Percentiles rank a stretch among this genome's conserved stretches.
Conservation (phyloP, 2,329 filamentous ascomycete genomes). For the Penicillium sp. region DNA sequence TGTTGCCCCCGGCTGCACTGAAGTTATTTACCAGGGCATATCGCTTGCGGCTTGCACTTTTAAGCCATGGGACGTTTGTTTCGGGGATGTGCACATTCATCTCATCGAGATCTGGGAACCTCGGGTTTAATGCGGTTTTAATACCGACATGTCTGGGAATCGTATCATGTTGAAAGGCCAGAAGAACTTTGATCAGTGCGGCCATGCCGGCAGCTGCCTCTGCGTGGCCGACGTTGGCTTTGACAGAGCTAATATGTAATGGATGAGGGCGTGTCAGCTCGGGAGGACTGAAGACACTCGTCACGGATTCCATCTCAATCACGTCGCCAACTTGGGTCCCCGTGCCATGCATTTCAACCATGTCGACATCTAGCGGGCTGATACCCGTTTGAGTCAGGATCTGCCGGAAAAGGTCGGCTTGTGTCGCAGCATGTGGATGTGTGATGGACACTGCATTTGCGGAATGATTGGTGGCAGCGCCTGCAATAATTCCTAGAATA, state of each 20-base stretch:
- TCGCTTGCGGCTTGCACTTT: constrained; percentile 25
- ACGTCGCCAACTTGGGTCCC: constrained; percentile 48
- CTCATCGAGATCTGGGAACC: constrained; percentile 38
- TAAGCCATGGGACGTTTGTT: constrained; percentile 33
- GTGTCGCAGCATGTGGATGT: constrained; percentile 45
- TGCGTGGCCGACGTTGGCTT: constrained; percentile 53
- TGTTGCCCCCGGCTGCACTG: constrained; percentile 72
- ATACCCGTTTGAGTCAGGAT: constrained; percentile 44
- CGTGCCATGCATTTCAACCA: constrained; percentile 48
- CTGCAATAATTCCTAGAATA: constrained; percentile 49
- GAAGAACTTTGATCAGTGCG: constrained; percentile 63
- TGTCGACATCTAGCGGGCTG: constrained; percentile 41
- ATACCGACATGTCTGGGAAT: constrained; percentile 72
- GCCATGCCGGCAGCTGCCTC: constrained; percentile 37
- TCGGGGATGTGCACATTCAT: constrained; percentile 46
- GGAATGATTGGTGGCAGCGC: constrained; percentile 50
- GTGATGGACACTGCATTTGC: constrained; percentile 53
- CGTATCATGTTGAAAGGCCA: constrained; percentile 66
- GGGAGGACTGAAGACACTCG: constrained; percentile 39
- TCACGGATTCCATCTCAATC: constrained; percentile 42
- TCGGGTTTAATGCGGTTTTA: constrained; percentile 52
- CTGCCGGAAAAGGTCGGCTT: constrained; percentile 41
- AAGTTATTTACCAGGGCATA: constrained; percentile 66
- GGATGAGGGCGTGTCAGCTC: constrained; percentile 38
- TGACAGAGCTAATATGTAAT: constrained; percentile 29